phyloP scores from a whole-genome alignment of 768 basidiomycete species.

The Ramaria sp. region DNA sequence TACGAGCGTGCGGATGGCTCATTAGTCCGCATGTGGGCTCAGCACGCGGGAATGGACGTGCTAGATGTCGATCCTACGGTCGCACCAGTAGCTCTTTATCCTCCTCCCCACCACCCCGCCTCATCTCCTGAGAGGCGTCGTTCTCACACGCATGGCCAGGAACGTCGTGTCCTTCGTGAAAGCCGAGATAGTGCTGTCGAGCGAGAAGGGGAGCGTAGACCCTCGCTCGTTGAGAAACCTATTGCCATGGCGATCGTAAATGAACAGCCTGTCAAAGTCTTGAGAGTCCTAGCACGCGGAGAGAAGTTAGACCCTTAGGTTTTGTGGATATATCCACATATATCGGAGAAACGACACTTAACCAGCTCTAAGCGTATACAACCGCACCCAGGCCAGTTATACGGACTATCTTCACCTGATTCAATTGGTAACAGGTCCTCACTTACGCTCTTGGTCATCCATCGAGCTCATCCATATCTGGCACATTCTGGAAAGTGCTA shows the following conservation, averaged over 20 bases:
- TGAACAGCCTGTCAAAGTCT: slow-evolving; percentile 63
- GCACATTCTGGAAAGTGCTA: too few species aligned
- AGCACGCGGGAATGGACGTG: slow-evolving; percentile 45
- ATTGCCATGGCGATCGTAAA: slow-evolving; percentile 77
- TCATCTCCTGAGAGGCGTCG: not conserved
- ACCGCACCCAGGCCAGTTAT: too few species aligned
- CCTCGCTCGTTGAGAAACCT: slow-evolving; percentile 58
- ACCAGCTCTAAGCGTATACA: too few species aligned
- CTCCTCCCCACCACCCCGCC: not conserved
- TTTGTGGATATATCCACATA: not conserved
- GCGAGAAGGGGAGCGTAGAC: slow-evolving; percentile 15
- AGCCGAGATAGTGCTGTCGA: slow-evolving; percentile 6
- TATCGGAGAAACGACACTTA: not conserved
- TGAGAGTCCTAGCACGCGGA: slow-evolving; percentile 72
- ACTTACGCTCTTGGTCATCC: too few species aligned
- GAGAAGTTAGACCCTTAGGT: slow-evolving; percentile 62
- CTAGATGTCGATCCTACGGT: slow-evolving; percentile 40
- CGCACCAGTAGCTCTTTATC: slow-evolving; percentile 4
- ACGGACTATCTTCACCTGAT: too few species aligned
- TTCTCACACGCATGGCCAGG: not conserved
- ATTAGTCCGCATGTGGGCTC: slow-evolving; percentile 59
- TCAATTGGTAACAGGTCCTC: too few species aligned
- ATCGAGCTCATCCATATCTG: too few species aligned
- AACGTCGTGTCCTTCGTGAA: slow-evolving; percentile 4
- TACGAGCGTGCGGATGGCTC: slow-evolving; percentile 28